phyloP scores from a whole-genome alignment of 345 rosid species.

The Rhizophora mangle region DNA sequence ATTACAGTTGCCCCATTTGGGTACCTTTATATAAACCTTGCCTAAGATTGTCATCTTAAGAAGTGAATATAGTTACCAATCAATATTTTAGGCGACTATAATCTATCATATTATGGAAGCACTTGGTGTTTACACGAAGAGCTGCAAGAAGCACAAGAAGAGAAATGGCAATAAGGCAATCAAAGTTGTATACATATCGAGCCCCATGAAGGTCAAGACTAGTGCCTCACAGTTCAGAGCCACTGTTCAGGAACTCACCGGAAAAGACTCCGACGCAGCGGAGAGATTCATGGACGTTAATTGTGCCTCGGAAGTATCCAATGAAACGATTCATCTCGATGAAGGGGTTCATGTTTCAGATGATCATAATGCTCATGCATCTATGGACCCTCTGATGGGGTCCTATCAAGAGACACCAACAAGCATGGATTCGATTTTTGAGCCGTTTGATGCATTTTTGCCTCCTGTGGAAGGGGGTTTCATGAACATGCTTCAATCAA shows the following conservation, averaged over 20 bases:
- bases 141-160: conserved; percentile 13
- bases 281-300: conserved; percentile 22
- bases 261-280: conserved; percentile 67
- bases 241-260: conserved; percentile 80
- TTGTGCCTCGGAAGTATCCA: conserved; percentile 2
- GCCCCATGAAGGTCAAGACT: conserved; percentile 67
- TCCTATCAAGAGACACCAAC: conserved; percentile 2
- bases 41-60: background rate
- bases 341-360: background rate
- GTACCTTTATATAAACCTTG: background rate
- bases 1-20: background rate
- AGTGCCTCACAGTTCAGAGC: conserved; percentile 74
- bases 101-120: conserved; percentile 21
- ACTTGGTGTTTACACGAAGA: conserved; percentile 26
- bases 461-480: conserved; percentile 28
- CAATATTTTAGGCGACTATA: background rate
- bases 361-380: background rate
- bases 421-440: conserved; percentile 19
- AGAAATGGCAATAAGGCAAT: conserved; percentile 31
- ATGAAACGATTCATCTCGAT: background rate
- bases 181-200: conserved; percentile 80
- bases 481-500: conserved; percentile 31
- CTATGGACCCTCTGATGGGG: conserved; percentile 1
- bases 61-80: background rate
- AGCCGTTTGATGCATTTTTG: conserved; percentile 20